Percentiles rank a stretch among this genome's conserved stretches.
Evolutionary conservation across 2,329 filamentous ascomycete genomes (phyloP).

Genomic region (Trematosphaeria pertusa): DNA sequence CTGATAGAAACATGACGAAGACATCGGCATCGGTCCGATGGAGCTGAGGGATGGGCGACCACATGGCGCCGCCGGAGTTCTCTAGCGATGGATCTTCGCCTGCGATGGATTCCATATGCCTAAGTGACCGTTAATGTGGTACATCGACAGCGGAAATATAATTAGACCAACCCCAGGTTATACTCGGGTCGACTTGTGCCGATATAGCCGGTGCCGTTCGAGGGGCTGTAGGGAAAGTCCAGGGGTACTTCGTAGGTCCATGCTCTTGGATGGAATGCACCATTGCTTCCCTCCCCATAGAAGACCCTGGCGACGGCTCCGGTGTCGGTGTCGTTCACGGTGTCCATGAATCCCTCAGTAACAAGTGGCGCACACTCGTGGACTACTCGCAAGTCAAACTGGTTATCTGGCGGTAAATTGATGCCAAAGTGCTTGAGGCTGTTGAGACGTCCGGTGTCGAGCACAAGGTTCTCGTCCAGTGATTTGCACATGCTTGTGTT

Average conservation of each 20-base stretch:
- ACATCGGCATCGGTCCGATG: constrained; percentile 36
- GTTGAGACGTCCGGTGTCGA: constrained; percentile 27
- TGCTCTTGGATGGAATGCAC: not conserved
- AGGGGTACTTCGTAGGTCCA: not conserved
- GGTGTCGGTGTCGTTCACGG: not conserved
- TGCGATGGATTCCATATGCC: not conserved
- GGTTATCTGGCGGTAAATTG: constrained; percentile 9
- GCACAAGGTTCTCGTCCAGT: constrained; percentile 9
- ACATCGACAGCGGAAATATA: not conserved
- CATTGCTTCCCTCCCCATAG: not conserved
- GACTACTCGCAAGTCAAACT: not conserved
- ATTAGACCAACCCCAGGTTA: not conserved
- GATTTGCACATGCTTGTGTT: constrained; percentile 11
- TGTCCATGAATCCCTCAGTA: not conserved
- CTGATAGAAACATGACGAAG: constrained; percentile 38
- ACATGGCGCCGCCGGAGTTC: not conserved
- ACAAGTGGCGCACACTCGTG: not conserved
- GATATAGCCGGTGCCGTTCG: not conserved
- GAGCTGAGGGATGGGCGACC: constrained; percentile 35
- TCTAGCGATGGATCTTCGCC: constrained; percentile 1
- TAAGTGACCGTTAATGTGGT: not conserved
- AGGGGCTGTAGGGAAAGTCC: not conserved
- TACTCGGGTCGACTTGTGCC: not conserved
- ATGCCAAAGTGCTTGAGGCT: constrained; percentile 29
- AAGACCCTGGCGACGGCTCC: not conserved